Percentiles rank a stretch among this genome's conserved stretches.
phyloP scores from a whole-genome alignment of 2,329 filamentous ascomycete genomes.

The Fusarium guadeloupense region DNA sequence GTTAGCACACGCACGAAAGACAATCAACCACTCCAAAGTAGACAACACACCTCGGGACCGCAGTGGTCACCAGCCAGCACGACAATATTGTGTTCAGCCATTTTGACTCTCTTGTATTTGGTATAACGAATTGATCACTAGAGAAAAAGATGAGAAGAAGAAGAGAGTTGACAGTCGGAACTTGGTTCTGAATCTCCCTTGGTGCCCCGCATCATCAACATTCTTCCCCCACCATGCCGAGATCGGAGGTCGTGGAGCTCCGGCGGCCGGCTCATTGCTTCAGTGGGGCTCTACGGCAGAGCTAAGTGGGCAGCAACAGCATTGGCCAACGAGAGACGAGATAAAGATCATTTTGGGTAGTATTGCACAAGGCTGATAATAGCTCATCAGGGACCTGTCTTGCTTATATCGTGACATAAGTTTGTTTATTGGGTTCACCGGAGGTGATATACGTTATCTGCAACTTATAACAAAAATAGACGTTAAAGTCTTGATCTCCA shows the following conservation, averaged over 20 bases:
- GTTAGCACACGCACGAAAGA: slow-evolving; percentile 32
- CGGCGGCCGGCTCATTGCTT: slow-evolving; percentile 27
- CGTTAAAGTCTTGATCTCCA: slow-evolving; percentile 1
- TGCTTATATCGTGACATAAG: background rate
- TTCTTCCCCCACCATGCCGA: slow-evolving; percentile 50
- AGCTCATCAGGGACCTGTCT: slow-evolving; percentile 4
- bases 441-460: background rate
- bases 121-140: background rate
- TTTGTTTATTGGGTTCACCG: background rate
- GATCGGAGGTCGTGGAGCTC: slow-evolving; percentile 46
- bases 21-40: background rate
- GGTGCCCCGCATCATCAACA: slow-evolving; percentile 39
- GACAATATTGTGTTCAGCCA: slow-evolving; percentile 80
- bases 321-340: slow-evolving; percentile 36
- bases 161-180: slow-evolving; percentile 9
- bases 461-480: background rate
- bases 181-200: slow-evolving; percentile 24
- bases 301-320: slow-evolving; percentile 18
- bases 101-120: slow-evolving; percentile 45
- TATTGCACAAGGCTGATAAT: background rate
- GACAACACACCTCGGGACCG: slow-evolving; percentile 76
- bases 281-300: slow-evolving; percentile 31
- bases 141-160: slow-evolving; percentile 1
- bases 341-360: slow-evolving; percentile 34
- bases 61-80: slow-evolving; percentile 87